Evolutionary conservation across 441 rosid genomes (phyloP).

Genomic region (Sinapis alba): DNA sequence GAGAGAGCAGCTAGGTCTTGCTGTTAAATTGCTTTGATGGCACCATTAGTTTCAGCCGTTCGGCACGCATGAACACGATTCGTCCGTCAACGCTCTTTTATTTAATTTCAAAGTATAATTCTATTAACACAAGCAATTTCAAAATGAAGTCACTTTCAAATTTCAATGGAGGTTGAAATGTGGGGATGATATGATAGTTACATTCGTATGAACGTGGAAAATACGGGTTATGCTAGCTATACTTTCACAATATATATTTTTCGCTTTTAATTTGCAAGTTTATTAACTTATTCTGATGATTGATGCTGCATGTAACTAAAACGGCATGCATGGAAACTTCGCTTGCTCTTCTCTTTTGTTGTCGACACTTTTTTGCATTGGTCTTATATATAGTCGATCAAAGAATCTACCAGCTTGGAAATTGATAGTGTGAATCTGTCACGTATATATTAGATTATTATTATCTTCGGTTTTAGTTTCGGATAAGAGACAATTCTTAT

Average conservation of each 20-base stretch:
- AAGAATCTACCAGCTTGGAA: background rate
- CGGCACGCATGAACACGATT: constrained; percentile 38
- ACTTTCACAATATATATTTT: background rate
- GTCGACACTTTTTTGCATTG: constrained; percentile 8
- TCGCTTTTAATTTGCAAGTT: background rate
- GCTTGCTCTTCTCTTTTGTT: background rate
- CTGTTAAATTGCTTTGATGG: constrained; percentile 25
- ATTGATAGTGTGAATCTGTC: background rate
- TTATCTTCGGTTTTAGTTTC: too few relatives aligned
- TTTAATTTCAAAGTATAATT: background rate
- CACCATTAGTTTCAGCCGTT: constrained; percentile 34
- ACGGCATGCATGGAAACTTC: background rate
- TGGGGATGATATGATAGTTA: background rate
- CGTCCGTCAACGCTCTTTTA: constrained; percentile 17
- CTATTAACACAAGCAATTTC: constrained; percentile 1
- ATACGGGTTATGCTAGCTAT: background rate
- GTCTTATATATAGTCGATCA: background rate
- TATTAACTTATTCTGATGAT: background rate
- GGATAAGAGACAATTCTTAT: too few relatives aligned
- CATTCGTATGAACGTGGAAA: background rate
- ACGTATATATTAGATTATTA: too few relatives aligned
- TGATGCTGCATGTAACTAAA: background rate
- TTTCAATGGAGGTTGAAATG: constrained; percentile 6
- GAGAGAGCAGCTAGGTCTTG: constrained; percentile 23
- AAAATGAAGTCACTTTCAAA: constrained; percentile 12